These are phyloP conservation scores for Cystobasidium tubakii DNA, from an alignment of 768 basidiomycete species.

Conservation along the genomic window DNA sequence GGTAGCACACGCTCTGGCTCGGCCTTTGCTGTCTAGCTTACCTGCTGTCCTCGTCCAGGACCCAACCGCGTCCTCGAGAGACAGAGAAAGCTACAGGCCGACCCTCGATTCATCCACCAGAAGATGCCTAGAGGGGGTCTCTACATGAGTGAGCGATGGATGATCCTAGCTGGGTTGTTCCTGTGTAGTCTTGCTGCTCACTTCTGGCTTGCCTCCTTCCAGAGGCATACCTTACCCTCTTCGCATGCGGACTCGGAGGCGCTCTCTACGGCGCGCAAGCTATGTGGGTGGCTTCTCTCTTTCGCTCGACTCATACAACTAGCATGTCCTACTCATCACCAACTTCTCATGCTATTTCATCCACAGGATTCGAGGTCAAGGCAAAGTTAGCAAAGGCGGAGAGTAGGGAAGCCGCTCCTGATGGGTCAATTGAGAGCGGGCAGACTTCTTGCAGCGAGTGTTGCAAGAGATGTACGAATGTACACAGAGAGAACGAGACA, in stretches of 20 bases:
- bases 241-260: conserved; percentile 34
- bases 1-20: not conserved
- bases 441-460: no score
- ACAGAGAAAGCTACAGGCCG: conserved; percentile 12
- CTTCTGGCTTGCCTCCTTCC: no score
- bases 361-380: not conserved
- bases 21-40: not conserved
- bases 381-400: conserved; percentile 12
- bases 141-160: not conserved
- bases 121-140: conserved; percentile 12
- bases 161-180: no score
- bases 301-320: no score
- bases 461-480: no score
- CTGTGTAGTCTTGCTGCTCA: no score
- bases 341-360: no score
- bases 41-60: not conserved
- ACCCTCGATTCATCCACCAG: conserved; percentile 24
- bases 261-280: conserved; percentile 25
- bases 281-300: not conserved
- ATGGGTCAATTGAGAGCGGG: no score
- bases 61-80: conserved; percentile 25
- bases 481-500: not conserved
- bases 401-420: not conserved
- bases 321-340: no score
- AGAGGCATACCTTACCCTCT: conserved; percentile 38